Percentiles rank a stretch among this genome's conserved stretches.
These are phyloP conservation scores for Aspergillus pseudoterreus DNA, from an alignment of 2,329 filamentous ascomycete species.

Conservation along the genomic window DNA sequence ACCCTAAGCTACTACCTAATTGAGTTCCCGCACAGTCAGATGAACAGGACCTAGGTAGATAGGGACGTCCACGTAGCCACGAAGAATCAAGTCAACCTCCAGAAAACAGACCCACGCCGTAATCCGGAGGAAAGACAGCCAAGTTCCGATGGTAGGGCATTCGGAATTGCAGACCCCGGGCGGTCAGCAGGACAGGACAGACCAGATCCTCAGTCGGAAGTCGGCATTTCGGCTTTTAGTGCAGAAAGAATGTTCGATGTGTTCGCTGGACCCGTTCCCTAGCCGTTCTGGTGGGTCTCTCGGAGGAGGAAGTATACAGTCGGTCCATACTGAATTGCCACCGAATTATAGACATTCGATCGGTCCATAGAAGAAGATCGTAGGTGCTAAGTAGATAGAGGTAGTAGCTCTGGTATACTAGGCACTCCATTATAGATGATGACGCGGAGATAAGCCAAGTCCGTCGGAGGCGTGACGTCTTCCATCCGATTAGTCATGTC, in stretches of 20 bases:
- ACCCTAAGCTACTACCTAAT: too few species aligned
- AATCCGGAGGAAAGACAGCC: conserved; percentile 5
- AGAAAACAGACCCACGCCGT: background rate
- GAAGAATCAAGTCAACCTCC: too few species aligned
- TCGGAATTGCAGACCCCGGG: background rate
- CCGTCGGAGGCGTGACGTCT: background rate
- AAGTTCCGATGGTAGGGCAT: conserved; percentile 1
- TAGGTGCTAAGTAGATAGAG: too few species aligned
- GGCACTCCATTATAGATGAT: too few species aligned
- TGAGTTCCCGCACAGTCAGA: too few species aligned
- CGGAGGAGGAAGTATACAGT: background rate
- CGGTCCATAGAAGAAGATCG: too few species aligned
- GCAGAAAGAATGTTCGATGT: conserved; percentile 7
- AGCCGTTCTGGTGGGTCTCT: conserved; percentile 1
- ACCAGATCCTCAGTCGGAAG: background rate
- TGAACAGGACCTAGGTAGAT: too few species aligned
- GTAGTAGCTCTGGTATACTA: too few species aligned
- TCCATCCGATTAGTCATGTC: background rate
- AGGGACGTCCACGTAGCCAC: too few species aligned
- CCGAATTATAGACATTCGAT: too few species aligned
- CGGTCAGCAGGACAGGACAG: background rate
- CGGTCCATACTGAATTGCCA: too few species aligned
- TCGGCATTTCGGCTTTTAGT: conserved; percentile 20
- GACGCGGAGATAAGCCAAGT: background rate
- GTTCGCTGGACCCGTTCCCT: background rate